Conservation (phyloP, 108 stramenopile species). For the Skeletonema marinoi region DNA sequence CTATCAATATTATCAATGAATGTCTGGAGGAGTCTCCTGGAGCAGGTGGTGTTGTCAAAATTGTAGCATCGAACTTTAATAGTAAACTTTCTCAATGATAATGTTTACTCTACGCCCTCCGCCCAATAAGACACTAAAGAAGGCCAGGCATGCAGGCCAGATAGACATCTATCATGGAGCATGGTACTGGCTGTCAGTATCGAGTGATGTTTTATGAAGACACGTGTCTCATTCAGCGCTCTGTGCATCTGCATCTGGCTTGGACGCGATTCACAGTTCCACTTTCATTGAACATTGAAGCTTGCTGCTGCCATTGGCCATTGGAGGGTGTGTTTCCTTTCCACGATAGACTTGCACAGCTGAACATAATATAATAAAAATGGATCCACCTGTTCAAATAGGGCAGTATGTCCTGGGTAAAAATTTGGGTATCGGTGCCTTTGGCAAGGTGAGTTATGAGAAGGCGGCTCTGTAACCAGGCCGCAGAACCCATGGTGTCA, state of each 20-base stretch:
- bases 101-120: no score
- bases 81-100: background rate
- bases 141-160: no score
- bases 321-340: background rate
- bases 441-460: conserved; percentile 90
- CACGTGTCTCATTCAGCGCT: no score
- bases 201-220: no score
- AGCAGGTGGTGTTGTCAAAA: background rate
- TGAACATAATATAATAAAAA: background rate
- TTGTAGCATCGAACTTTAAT: background rate
- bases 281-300: no score
- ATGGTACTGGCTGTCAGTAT: no score
- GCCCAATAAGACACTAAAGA: no score
- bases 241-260: no score
- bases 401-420: conserved; percentile 98
- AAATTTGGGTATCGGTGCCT: conserved; percentile 99
- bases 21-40: background rate
- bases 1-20: background rate
- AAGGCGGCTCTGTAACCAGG: background rate
- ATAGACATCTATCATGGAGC: no score
- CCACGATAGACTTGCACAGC: background rate
- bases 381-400: conserved; percentile 90
- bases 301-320: no score
- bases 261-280: no score
- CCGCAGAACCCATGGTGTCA: background rate